Evolutionary conservation across 2,329 filamentous ascomycete genomes (phyloP).

Genomic region (Calonectria henricotiae): DNA sequence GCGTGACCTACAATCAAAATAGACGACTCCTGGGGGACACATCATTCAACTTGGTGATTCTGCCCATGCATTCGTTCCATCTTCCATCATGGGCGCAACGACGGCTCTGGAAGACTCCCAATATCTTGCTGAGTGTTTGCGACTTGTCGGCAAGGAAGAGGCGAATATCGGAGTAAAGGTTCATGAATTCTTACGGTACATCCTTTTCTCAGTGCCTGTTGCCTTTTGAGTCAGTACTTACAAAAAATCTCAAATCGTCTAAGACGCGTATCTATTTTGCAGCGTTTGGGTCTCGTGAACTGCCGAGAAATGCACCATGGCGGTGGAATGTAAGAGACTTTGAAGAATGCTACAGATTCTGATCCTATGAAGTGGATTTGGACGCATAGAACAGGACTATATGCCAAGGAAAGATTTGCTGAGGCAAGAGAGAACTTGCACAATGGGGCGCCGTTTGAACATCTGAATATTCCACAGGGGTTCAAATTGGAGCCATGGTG

Average conservation of each 20-base stretch:
- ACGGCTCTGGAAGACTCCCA: neutral
- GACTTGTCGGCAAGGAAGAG: neutral
- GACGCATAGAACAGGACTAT: neutral
- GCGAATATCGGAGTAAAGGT: neutral
- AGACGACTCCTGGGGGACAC: neutral
- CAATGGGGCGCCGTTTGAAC: neutral
- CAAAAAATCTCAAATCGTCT: neutral
- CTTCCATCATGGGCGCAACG: neutral
- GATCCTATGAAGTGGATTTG: conserved; percentile 3
- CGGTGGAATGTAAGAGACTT: neutral
- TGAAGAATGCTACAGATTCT: neutral
- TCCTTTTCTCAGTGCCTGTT: neutral
- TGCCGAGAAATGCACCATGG: neutral
- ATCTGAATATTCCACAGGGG: neutral
- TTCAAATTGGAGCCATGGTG: conserved; percentile 3
- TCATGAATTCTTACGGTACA: neutral
- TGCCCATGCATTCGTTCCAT: neutral
- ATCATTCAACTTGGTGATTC: neutral
- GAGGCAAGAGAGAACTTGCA: neutral
- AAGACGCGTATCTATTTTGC: neutral
- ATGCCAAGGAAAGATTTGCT: neutral
- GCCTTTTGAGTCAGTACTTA: neutral
- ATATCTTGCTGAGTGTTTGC: neutral
- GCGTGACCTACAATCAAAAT: neutral
- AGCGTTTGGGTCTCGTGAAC: neutral